Evolutionary conservation across 768 basidiomycete genomes (phyloP).

Genomic region (Mycena chlorophos): DNA sequence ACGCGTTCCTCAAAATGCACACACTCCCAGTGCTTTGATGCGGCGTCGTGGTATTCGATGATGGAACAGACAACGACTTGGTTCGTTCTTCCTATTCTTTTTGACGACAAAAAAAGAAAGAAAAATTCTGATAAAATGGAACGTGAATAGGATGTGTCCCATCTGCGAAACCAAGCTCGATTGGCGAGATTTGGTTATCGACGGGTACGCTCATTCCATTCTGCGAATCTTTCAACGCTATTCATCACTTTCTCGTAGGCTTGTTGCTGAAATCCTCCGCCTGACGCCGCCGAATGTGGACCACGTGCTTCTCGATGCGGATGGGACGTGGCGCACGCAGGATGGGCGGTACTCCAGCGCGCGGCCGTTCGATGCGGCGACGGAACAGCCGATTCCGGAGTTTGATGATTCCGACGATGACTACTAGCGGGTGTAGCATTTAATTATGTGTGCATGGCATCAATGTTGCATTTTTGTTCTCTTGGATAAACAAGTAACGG

Average conservation of each 20-base stretch:
- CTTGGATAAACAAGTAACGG: too few species aligned
- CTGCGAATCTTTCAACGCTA: not conserved
- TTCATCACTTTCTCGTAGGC: constrained; percentile 38
- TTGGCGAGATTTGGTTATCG: constrained; percentile 63
- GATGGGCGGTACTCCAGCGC: constrained; percentile 62
- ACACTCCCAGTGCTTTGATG: constrained; percentile 79
- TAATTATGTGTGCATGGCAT: too few species aligned
- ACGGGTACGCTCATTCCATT: constrained; percentile 51
- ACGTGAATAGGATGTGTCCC: constrained; percentile 52
- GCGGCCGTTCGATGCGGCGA: not conserved
- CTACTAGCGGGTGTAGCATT: too few species aligned
- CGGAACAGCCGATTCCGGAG: not conserved
- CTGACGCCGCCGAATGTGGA: constrained; percentile 59
- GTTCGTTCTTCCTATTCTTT: constrained; percentile 17
- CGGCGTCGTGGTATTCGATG: constrained; percentile 65
- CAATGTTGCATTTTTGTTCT: too few species aligned
- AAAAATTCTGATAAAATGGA: not conserved
- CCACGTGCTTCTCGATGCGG: constrained; percentile 69
- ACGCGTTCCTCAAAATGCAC: constrained; percentile 61
- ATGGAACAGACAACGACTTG: constrained; percentile 79
- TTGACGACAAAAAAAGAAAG: not conserved
- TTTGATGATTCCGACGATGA: not conserved
- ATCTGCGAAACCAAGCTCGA: constrained; percentile 64
- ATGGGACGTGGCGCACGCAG: constrained; percentile 72
- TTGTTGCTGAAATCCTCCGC: constrained; percentile 62